Percentiles rank a stretch among this genome's conserved stretches.
Evolutionary conservation across 345 rosid genomes (phyloP).

Genomic region (Hibiscus mutabilis): DNA sequence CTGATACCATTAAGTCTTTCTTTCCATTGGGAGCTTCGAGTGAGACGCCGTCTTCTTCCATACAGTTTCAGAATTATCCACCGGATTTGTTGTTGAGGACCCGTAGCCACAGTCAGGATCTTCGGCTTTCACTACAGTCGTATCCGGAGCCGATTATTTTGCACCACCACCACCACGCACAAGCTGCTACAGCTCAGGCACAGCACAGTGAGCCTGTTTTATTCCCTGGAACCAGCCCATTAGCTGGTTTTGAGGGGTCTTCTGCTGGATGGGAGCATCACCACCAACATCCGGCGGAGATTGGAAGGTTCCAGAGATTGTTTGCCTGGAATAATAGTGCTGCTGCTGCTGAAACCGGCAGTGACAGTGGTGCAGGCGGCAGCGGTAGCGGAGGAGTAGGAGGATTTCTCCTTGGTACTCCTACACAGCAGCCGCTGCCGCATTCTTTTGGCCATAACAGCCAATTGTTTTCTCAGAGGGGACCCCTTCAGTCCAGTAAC

Average conservation of each 20-base stretch:
- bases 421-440: constrained; percentile 33
- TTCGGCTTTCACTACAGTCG: constrained; percentile 78
- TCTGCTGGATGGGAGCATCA: constrained; percentile 56
- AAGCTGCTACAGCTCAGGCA: constrained; percentile 14
- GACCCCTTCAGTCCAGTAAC: constrained; percentile 99
- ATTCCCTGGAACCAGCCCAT: constrained; percentile 39
- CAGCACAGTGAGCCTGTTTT: constrained; percentile 39
- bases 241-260: constrained; percentile 36
- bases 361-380: constrained; percentile 32
- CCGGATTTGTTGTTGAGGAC: constrained; percentile 77
- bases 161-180: constrained; percentile 24
- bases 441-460: constrained; percentile 53
- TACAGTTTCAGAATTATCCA: constrained; percentile 47
- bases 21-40: constrained; percentile 63
- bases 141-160: constrained; percentile 54
- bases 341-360: constrained; percentile 22
- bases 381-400: constrained; percentile 28
- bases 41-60: constrained; percentile 36
- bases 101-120: constrained; percentile 73
- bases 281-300: constrained; percentile 47
- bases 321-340: constrained; percentile 47
- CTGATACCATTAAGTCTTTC: constrained; percentile 84
- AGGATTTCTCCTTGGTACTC: constrained; percentile 45
- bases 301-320: constrained; percentile 50
- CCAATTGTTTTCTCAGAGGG: constrained; percentile 76